A percentile compares a stretch with the other conserved stretches of the same genome.
Evolutionary conservation across 495 filamentous ascomycete genomes (phyloP).

Genomic region (Neurospora discreta): DNA sequence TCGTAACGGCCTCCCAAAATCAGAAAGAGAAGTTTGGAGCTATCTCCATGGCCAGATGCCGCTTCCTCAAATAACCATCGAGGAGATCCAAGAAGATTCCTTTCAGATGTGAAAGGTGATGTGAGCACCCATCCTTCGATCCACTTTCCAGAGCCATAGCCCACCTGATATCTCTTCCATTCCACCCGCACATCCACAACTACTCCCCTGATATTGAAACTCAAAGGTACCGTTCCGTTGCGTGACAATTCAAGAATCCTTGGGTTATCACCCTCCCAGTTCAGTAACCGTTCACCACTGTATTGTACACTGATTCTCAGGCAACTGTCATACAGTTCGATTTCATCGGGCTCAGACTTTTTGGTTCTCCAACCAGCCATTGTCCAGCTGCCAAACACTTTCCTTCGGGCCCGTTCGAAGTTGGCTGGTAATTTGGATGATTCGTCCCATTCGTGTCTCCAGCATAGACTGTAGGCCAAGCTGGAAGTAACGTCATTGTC

Average conservation of each 20-base stretch:
- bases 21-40: background rate
- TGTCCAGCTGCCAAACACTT: background rate
- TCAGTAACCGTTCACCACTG: background rate
- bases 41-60: background rate
- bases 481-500: background rate
- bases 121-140: background rate
- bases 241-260: background rate
- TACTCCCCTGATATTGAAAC: background rate
- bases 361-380: background rate
- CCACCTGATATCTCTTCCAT: background rate
- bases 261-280: background rate
- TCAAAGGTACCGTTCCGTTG: background rate
- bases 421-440: background rate
- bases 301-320: background rate
- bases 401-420: background rate
- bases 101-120: background rate
- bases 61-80: background rate
- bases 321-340: background rate
- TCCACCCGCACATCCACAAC: background rate
- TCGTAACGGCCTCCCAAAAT: no score
- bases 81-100: background rate
- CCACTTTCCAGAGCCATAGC: rapidly evolving
- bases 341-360: rapidly evolving
- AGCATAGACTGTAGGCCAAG: background rate
- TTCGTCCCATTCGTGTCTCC: background rate